A percentile compares a stretch with the other conserved stretches of the same genome.
These are phyloP conservation scores for Paramecium bursaria DNA, from an alignment of 73 alveolate species.

Conservation along the genomic window DNA sequence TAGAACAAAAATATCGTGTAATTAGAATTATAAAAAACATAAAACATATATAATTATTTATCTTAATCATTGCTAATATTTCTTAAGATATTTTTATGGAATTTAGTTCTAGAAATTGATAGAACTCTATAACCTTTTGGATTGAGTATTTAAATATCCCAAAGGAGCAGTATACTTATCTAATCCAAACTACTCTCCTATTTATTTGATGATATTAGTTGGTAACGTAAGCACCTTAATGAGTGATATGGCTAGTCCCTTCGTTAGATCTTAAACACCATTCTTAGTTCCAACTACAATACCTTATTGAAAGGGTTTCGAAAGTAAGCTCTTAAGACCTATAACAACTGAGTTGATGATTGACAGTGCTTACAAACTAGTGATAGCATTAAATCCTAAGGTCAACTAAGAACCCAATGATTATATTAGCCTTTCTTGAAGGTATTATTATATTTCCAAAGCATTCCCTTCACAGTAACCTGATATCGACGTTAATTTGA, in stretches of 20 bases:
- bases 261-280: constrained; percentile 41
- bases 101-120: no score
- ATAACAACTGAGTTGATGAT: not conserved
- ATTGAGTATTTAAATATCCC: not conserved
- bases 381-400: constrained; percentile 11
- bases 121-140: no score
- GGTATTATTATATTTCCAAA: not conserved
- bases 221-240: constrained; percentile 1
- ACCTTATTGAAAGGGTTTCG: constrained; percentile 12
- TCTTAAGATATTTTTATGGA: no score
- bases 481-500: not conserved
- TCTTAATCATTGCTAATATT: no score
- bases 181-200: constrained; percentile 21
- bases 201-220: not conserved
- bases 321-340: constrained; percentile 1
- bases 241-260: not conserved
- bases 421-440: not conserved
- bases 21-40: no score
- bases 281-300: not conserved
- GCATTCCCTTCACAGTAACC: not conserved
- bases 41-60: no score
- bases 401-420: constrained; percentile 6
- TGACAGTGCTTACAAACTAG: constrained; percentile 14
- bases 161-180: not conserved
- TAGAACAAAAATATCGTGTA: no score